These are phyloP conservation scores for Globisporangium heterothallicum DNA, from an alignment of 352 stramenopile genomes.

Conservation along the genomic window DNA sequence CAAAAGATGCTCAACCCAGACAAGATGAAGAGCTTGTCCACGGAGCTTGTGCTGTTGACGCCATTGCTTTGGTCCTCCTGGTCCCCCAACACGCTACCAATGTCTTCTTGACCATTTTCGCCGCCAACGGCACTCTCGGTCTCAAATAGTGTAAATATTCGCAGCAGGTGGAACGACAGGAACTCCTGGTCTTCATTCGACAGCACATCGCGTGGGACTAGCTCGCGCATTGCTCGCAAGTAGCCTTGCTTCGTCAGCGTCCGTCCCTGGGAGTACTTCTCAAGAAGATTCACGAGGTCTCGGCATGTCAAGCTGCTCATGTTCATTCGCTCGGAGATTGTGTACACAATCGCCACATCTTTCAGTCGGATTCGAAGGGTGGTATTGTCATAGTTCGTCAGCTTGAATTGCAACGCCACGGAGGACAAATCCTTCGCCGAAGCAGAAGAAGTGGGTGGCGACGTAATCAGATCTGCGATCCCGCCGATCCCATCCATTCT, in stretches of 20 bases:
- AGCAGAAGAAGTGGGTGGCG: slow-evolving; percentile 33
- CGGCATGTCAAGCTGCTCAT: slow-evolving; percentile 64
- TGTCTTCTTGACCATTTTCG: slow-evolving; percentile 20
- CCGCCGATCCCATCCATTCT: slow-evolving; percentile 53
- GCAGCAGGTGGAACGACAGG: slow-evolving; percentile 79
- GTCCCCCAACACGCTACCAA: slow-evolving; percentile 17
- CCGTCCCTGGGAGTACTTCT: slow-evolving; percentile 62
- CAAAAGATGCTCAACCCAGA: slow-evolving; percentile 92
- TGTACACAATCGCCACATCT: slow-evolving; percentile 85
- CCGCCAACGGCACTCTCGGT: slow-evolving; percentile 53
- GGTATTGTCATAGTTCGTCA: slow-evolving; percentile 83
- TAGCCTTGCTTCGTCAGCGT: slow-evolving; percentile 71
- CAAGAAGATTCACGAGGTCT: slow-evolving; percentile 61
- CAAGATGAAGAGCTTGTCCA: slow-evolving; percentile 66
- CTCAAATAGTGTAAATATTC: slow-evolving; percentile 81
- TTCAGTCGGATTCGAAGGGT: slow-evolving; percentile 76
- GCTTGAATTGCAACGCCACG: slow-evolving; percentile 79
- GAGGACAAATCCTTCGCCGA: slow-evolving; percentile 56
- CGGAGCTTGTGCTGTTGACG: slow-evolving; percentile 39
- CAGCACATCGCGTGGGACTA: slow-evolving; percentile 63
- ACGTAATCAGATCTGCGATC: slow-evolving; percentile 59
- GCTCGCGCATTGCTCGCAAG: slow-evolving; percentile 68
- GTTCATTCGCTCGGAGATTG: slow-evolving; percentile 80
- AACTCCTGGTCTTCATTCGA: slow-evolving; percentile 87
- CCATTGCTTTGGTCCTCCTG: slow-evolving; percentile 16